Base-by-base conservation (phyloP, 2,329 filamentous ascomycete species). In the Pseudogymnoascus sp. region DNA sequence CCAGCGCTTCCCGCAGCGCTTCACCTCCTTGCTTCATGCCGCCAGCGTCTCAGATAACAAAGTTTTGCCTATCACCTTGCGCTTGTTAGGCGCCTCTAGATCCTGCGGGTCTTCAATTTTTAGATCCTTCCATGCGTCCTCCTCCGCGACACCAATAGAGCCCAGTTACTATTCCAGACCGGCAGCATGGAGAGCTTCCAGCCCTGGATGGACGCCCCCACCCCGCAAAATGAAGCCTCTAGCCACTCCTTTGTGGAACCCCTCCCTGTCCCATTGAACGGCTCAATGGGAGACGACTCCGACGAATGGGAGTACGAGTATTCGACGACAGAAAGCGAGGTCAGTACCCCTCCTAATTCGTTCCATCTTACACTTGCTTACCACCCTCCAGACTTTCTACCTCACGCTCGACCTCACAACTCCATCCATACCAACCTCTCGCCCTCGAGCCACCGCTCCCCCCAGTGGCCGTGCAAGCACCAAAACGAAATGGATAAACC, bases 281-380 rank as follows among this genome's bases (percentile, higher is more conserved):
- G 39, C 20, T 33, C 50, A 57, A 33, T 36, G 36, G 79, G 78
- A 5, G 76, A 84, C 62, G 81, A 86, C 57, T 78, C 78, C 3
- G 82, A 85, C 12, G 83, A 85, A 58, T 87, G 83, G 82, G 84
- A 87, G 68, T 87, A 86, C 65, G 84, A 87, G 66, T 87, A 87
- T 68, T 87, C 84, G 0, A 72, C 75, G 2, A 85, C 82, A 0
- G 83, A 87, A 67, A 85, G 78, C 12, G 84, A 87, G 76, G 84
- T 82, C 62, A 15, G 67, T 39, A 4, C 25, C 36, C 11, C 3
- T 60, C 5, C 6, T 36, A 15, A 14, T 35, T 30, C 30, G 12
- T n/a, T 37, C 14, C 15, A 38, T 41, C 18, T 2, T 25, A 39
- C 50, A 20, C 61, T 67, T 30, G 66, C 47, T 8, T 37, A 50